A percentile compares a stretch with the other conserved stretches of the same genome.
phyloP scores from a whole-genome alignment of 345 rosid species.

The Cardamine occulta region DNA sequence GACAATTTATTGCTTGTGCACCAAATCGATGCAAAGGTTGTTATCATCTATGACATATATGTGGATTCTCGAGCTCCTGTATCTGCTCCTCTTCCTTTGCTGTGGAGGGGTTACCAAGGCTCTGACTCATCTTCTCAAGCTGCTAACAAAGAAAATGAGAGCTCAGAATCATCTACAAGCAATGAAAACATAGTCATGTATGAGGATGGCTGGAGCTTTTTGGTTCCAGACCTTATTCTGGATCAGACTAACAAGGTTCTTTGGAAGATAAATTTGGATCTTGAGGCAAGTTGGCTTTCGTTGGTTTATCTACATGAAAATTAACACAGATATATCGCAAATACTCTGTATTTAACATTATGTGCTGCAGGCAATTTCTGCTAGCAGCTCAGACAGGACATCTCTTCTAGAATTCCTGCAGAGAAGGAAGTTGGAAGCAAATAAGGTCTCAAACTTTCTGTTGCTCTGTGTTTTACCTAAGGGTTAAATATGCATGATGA shows the following conservation, averaged over 20 bases:
- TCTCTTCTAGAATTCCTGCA: constrained; percentile 88
- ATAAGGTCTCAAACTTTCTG: constrained; percentile 60
- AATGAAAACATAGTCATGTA: constrained; percentile 63
- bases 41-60: constrained; percentile 89
- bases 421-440: constrained; percentile 85
- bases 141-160: constrained; percentile 55
- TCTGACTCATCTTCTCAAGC: constrained; percentile 54
- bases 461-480: constrained; percentile 18
- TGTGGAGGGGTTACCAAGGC: constrained; percentile 73
- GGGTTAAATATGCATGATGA: constrained; percentile 24
- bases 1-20: constrained; percentile 95
- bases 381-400: constrained; percentile 93
- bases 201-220: constrained; percentile 89
- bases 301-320: constrained; percentile 4
- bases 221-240: constrained; percentile 87
- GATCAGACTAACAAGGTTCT: constrained; percentile 70
- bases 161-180: constrained; percentile 56
- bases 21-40: constrained; percentile 97
- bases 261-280: constrained; percentile 92
- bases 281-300: constrained; percentile 67
- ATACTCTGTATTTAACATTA: not conserved
- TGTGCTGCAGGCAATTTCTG: constrained; percentile 78
- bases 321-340: not conserved
- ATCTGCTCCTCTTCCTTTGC: constrained; percentile 96
- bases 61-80: constrained; percentile 93